Percentiles rank a stretch among this genome's conserved stretches.
These are phyloP conservation scores for Lactuca saligna DNA, from an alignment of 129 eudicot species.

Conservation along the genomic window DNA sequence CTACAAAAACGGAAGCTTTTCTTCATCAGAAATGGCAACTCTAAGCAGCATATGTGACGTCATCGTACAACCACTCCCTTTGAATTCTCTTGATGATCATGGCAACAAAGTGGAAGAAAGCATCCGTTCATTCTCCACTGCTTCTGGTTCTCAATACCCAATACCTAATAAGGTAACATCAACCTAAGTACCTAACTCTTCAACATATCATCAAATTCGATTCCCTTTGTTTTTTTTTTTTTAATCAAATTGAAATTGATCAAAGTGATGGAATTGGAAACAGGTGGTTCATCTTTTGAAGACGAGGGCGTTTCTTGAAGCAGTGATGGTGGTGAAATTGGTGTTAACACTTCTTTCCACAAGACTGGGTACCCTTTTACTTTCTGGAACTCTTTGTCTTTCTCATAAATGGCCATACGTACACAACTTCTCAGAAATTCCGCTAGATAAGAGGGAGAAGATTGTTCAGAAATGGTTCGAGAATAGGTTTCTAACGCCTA, in stretches of 20 bases:
- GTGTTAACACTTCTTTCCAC: conserved; percentile 51
- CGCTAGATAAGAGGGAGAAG: conserved; percentile 60
- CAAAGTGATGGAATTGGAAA: neutral
- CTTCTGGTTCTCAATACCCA: conserved; percentile 62
- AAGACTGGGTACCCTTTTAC: conserved; percentile 64
- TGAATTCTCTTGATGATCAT: conserved; percentile 20
- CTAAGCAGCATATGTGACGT: conserved; percentile 61
- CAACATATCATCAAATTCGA: neutral
- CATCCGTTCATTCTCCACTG: conserved; percentile 37
- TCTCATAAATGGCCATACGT: conserved; percentile 57
- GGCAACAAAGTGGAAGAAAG: conserved; percentile 2
- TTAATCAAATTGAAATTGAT: neutral
- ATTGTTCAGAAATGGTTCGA: conserved; percentile 65
- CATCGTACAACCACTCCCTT: conserved; percentile 53
- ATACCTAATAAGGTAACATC: conserved; percentile 70
- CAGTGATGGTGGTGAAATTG: conserved; percentile 42
- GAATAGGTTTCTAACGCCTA: conserved; percentile 49
- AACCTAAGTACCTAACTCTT: neutral
- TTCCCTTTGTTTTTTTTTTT: neutral
- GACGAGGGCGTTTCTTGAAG: conserved; percentile 67
- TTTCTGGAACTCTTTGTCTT: conserved; percentile 60
- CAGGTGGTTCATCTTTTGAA: conserved; percentile 51
- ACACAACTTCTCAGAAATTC: conserved; percentile 48
- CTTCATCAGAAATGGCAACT: conserved; percentile 52
- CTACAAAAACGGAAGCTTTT: conserved; percentile 40